Evolutionary conservation across 192 early-diverging fungal genomes (phyloP), one percentile per base, ranked within the genome.

Genomic region (Linnemannia hyalina): DNA sequence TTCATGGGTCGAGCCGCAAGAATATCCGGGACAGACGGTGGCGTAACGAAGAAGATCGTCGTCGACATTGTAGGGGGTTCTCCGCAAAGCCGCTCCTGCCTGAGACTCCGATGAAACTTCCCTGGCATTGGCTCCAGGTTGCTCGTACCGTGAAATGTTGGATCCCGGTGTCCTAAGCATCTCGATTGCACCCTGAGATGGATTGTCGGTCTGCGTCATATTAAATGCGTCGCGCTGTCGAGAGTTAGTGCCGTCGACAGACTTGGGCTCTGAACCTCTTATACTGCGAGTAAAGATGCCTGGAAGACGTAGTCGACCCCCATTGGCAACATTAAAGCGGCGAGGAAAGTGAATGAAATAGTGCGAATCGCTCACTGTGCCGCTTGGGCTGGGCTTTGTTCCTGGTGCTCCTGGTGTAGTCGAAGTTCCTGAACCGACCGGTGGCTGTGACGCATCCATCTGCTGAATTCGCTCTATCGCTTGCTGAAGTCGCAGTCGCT

Each of bases 341-440:
- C 63, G 75, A 22, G 76, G 76, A 20, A 70, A 54, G n/a, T 76
- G 75, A 1, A 47, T 77, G 10, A 77, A 54, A 36, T 77, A 77
- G 22, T 77, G 76, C 15, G 68, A 23, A 52, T 35, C 60, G 32
- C 5, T 16, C 40, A 29, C 29, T 18, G 71, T 46, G 42, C 0
- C 29, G 22, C 42, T 47, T 29, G 10, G 71, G n/a, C 16, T 35
- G n/a, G 26, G 26, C 6, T 73, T 73, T 40, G 42, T 6, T 65
- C 0, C 11, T 65, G 60, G 26, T 32, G 29, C n/a, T 57, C 47
- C 35, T 29, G 35, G 20, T 40, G 8, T 32, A 38, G 15, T 55
- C 8, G 35, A 36, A 18, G 52, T 9, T 47, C 41, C 44, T 49
- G 26, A 29, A 5, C 10, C 42, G 26, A 18, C 26, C 16, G 42